phyloP scores from a whole-genome alignment of 1,139 yeast species.

The Protomyces inouyei region DNA sequence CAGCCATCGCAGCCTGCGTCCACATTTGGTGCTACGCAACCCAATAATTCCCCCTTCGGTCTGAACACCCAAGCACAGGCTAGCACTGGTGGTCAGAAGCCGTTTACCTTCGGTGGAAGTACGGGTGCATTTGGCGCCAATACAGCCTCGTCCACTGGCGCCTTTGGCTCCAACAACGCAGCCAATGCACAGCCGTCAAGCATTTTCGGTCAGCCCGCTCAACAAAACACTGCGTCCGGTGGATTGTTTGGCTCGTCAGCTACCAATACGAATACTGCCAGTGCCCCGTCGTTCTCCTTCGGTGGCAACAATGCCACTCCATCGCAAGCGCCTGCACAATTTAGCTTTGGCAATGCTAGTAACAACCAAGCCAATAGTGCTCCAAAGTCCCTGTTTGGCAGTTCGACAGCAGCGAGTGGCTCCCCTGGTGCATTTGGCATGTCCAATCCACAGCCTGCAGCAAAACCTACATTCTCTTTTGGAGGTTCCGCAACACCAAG shows the following conservation, averaged over 20 bases:
- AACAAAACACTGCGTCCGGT: neutral
- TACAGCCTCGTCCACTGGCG: conserved; percentile 10
- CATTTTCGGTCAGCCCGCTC: neutral
- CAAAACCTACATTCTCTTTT: conserved; percentile 32
- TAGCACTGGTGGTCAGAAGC: neutral
- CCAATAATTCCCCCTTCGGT: conserved; percentile 34
- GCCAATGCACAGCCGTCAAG: neutral
- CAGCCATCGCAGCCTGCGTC: conserved; percentile 22
- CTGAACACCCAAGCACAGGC: conserved; percentile 8
- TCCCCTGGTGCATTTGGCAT: neutral
- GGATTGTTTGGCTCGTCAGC: neutral
- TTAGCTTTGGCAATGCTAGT: neutral
- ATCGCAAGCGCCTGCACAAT: neutral
- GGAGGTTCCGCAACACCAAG: conserved; percentile 23
- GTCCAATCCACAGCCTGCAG: conserved; percentile 37
- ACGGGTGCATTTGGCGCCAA: neutral
- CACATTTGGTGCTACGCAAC: conserved; percentile 31
- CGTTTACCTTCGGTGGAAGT: conserved; percentile 5
- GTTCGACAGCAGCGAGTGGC: conserved; percentile 27
- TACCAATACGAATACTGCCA: neutral
- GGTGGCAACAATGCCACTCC: neutral
- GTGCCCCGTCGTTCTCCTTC: neutral
- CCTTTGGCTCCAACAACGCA: neutral
- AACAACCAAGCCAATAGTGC: neutral
- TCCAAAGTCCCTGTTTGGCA: conserved; percentile 14